Base-by-base conservation (phyloP, 176 grass and related monocot species). In the Zoysia japonica region DNA sequence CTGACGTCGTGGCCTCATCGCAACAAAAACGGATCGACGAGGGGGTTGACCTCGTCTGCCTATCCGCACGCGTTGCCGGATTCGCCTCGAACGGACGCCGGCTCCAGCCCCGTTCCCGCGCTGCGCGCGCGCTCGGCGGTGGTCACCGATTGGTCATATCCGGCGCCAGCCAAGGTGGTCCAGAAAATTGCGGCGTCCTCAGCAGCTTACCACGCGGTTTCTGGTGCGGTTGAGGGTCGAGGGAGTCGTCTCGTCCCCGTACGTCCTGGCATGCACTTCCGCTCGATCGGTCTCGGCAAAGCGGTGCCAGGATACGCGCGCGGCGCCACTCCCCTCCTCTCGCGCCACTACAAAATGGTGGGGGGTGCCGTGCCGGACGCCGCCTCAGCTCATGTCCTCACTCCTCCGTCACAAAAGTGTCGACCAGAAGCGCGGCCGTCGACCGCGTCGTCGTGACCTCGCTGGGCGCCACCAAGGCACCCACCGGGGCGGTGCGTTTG, bases 401-500 rank as follows among this genome's bases (percentile, higher is more conserved):
- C 42, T 11, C 0, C 54, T 6, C 4, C 8, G 57, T 60, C 54
- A 54, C 52, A 15, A 54, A 15, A 54, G 52, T 54, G 14, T 5
- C 54, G 19, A 20, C 55, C 55, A n/a, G 54, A 15, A 5, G 5
- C 50, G 62, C 5, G 2, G 75, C 36, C 56, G 66, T 71, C 48
- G 59, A 77, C 73, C 73, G 9, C 48, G 51, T 62, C 60, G 15
- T 39, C 73, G 54, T 15, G 65, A 9, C 51, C 44, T 70, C 5
- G 67, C 44, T 70, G 28, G 54, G 28, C 67, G 72, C 81, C 87
- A 80, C 77, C 71, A 28, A 65, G 72, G 76, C 87, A 80, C 77
- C 71, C 28, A 65, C 79, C 16, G 19, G 74, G 42, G 75, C 70
- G 56, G 87, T 56, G 77, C 77, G 52, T 88, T 80, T 80, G 81